These are phyloP conservation scores for Venturia oleaginea DNA, from an alignment of 2,329 filamentous ascomycete genomes.

Conservation along the genomic window DNA sequence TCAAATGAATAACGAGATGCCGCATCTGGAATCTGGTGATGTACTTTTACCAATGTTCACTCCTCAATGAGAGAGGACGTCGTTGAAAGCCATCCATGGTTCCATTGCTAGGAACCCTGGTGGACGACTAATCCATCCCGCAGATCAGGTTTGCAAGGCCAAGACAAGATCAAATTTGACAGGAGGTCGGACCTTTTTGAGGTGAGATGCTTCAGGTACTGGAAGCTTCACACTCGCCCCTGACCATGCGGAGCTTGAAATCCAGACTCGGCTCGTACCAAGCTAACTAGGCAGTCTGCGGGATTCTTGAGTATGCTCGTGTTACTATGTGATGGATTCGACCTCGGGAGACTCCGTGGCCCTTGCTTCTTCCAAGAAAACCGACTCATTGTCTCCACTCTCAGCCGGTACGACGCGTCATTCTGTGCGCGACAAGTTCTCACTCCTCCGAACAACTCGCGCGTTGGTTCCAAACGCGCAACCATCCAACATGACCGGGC, in stretches of 20 bases:
- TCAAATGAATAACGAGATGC: no score
- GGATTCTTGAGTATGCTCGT: no score
- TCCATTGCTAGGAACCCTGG: not conserved
- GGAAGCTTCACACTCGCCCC: no score
- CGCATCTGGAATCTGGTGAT: no score
- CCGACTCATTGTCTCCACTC: not conserved
- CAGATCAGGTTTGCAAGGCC: not conserved
- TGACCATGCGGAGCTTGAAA: no score
- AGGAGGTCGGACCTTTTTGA: not conserved
- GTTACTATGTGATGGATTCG: no score
- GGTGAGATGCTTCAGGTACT: not conserved
- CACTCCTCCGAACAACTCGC: no score
- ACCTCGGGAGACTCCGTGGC: no score
- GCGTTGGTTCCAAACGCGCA: not conserved
- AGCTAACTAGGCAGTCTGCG: no score
- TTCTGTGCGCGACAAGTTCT: not conserved
- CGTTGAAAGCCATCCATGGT: not conserved
- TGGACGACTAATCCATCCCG: not conserved
- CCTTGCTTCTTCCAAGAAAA: not conserved
- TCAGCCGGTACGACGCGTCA: not conserved
- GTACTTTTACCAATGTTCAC: not conserved
- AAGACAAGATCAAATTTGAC: not conserved
- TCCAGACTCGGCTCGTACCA: no score
- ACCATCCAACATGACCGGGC: not conserved
- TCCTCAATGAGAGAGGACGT: not conserved